A percentile compares a stretch with the other conserved stretches of the same genome.
phyloP scores from a whole-genome alignment of 1,284 basidiomycete species.

The Gastroboletus turbinatus region DNA sequence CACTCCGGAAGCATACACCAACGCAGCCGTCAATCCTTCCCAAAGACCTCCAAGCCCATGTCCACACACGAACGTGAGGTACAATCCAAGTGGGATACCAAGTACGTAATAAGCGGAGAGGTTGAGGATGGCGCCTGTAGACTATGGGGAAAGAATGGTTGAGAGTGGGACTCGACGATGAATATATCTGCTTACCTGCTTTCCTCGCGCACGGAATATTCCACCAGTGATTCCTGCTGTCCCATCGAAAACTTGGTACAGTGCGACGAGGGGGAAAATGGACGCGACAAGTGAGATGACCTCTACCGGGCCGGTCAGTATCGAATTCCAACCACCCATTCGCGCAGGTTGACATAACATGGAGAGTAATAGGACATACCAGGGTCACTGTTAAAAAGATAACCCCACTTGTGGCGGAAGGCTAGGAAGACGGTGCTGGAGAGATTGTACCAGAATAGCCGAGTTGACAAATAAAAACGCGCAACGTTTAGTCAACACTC shows the following conservation, averaged over 20 bases:
- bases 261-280: conserved; percentile 73
- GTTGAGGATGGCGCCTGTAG: conserved; percentile 63
- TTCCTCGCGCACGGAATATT: conserved; percentile 77
- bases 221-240: conserved; percentile 68
- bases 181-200: conserved; percentile 47
- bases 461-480: not conserved
- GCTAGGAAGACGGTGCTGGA: conserved; percentile 65
- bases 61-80: conserved; percentile 55
- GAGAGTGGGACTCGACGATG: not conserved
- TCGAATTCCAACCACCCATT: not conserved
- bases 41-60: conserved; percentile 60
- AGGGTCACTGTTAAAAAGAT: conserved; percentile 84
- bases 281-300: conserved; percentile 68
- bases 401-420: conserved; percentile 75
- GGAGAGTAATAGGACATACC: conserved; percentile 37
- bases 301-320: conserved; percentile 34
- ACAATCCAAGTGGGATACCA: conserved; percentile 68
- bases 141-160: conserved; percentile 21
- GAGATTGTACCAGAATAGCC: not conserved
- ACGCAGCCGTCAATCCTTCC: conserved; percentile 64
- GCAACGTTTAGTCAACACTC: not conserved
- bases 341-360: not conserved
- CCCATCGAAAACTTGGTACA: conserved; percentile 86
- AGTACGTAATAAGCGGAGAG: conserved; percentile 65
- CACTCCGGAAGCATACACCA: conserved; percentile 54